Evolutionary conservation across 352 stramenopile genomes (phyloP).

Genomic region (Pythium myriotylum): DNA sequence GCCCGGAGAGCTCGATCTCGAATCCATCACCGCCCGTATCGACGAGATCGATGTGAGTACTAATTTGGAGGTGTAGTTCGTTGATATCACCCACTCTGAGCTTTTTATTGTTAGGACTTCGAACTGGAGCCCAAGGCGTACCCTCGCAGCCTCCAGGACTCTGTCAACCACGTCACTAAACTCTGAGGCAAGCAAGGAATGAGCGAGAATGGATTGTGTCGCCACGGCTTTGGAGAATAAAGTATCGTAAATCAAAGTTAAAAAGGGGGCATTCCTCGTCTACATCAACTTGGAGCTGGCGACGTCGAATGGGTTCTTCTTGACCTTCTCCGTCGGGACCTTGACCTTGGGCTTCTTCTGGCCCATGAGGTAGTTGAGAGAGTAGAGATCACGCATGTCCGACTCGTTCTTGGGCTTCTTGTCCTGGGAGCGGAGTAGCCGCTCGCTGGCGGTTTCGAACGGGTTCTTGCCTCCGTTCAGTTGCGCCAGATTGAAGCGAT

Average conservation of each 20-base stretch:
- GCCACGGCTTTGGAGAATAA: not conserved
- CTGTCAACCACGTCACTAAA: constrained; percentile 40
- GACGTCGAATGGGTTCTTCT: constrained; percentile 65
- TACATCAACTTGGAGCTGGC: constrained; percentile 74
- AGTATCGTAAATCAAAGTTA: constrained; percentile 1
- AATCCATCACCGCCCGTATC: constrained; percentile 51
- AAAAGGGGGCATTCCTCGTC: not conserved
- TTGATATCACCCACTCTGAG: not conserved
- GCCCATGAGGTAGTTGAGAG: constrained; percentile 64
- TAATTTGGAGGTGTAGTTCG: not conserved
- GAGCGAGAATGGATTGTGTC: not conserved
- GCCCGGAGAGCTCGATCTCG: constrained; percentile 46
- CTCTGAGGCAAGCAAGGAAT: constrained; percentile 8
- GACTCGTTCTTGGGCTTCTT: constrained; percentile 30
- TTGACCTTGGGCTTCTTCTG: constrained; percentile 21
- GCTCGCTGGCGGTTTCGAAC: constrained; percentile 64
- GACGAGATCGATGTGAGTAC: constrained; percentile 59
- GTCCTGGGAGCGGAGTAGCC: constrained; percentile 37
- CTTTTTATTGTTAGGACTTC: too few species aligned
- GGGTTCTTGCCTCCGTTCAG: constrained; percentile 74
- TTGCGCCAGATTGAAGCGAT: constrained; percentile 67
- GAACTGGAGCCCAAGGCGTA: constrained; percentile 54
- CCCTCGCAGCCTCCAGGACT: constrained; percentile 66
- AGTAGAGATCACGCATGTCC: constrained; percentile 62
- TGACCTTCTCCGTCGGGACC: constrained; percentile 3